phyloP scores from a whole-genome alignment of 208 protist species.

The Angomonas deanei region DNA sequence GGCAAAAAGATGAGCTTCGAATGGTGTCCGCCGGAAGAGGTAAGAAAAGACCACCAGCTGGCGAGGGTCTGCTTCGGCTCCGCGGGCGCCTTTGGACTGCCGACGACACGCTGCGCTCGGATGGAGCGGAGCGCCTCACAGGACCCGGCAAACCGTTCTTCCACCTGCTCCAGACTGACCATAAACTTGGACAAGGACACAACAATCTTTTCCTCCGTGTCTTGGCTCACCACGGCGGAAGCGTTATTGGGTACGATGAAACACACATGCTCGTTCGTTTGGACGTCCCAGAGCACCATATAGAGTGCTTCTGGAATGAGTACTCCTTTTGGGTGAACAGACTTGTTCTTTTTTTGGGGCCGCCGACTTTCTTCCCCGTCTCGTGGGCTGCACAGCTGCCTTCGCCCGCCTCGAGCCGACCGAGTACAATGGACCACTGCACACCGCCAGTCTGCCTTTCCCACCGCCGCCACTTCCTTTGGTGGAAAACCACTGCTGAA shows the following conservation, averaged over 20 bases:
- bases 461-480: not conserved
- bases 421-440: not conserved
- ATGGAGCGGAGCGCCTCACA: conserved; percentile 3
- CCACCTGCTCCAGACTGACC: conserved; percentile 16
- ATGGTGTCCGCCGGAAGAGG: not conserved
- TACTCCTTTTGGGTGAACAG: not conserved
- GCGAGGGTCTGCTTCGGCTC: not conserved
- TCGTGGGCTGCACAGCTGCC: not conserved
- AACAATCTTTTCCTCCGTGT: not conserved
- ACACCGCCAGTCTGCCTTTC: not conserved
- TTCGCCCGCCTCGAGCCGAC: not conserved
- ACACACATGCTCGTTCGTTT: conserved; percentile 35
- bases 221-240: conserved; percentile 1
- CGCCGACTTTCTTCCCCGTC: not conserved
- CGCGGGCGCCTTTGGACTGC: not conserved
- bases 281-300: conserved; percentile 35
- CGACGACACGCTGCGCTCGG: not conserved
- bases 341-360: not conserved
- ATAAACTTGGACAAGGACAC: conserved; percentile 5
- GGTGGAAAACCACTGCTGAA: not conserved
- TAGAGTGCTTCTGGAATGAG: conserved; percentile 47
- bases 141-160: conserved; percentile 17
- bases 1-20: not conserved
- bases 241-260: conserved; percentile 46
- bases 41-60: not conserved